Percentiles rank a stretch among this genome's conserved stretches.
Evolutionary conservation across 495 filamentous ascomycete species (phyloP).

Genomic region (Hypoxylon trugodes): DNA sequence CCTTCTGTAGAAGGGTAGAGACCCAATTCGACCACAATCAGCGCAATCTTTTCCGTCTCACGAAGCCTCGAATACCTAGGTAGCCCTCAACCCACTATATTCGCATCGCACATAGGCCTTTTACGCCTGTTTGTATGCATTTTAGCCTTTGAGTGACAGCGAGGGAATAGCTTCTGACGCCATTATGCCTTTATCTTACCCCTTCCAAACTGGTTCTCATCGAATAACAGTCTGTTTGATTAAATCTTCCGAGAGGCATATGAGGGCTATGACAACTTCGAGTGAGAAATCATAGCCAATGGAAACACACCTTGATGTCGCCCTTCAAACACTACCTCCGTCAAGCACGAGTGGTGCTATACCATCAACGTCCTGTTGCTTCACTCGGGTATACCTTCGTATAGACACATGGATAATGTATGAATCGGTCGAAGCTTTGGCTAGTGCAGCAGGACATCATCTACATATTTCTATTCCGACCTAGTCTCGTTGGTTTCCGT

Average conservation of each 20-base stretch:
- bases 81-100: slow-evolving; percentile 17
- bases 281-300: slow-evolving; percentile 1
- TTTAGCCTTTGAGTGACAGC: slow-evolving; percentile 37
- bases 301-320: slow-evolving; percentile 16
- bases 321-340: slow-evolving; percentile 3
- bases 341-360: slow-evolving; percentile 24
- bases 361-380: slow-evolving; percentile 1
- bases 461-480: slow-evolving; percentile 22
- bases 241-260: slow-evolving; percentile 2
- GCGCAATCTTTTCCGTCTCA: slow-evolving; percentile 19
- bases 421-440: slow-evolving; percentile 37
- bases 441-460: slow-evolving; percentile 36
- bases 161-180: slow-evolving; percentile 27
- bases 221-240: neutral
- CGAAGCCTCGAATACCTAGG: slow-evolving; percentile 35
- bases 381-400: slow-evolving; percentile 15
- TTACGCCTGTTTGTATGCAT: slow-evolving; percentile 3
- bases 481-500: slow-evolving; percentile 27
- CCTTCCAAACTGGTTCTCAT: slow-evolving; percentile 9
- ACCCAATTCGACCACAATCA: slow-evolving; percentile 17
- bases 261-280: slow-evolving; percentile 4
- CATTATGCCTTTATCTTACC: slow-evolving; percentile 37
- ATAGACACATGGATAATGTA: slow-evolving; percentile 13
- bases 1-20: neutral
- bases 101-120: slow-evolving; percentile 16